These are phyloP conservation scores for Mycena venus DNA, from an alignment of 768 basidiomycete species.

Conservation along the genomic window DNA sequence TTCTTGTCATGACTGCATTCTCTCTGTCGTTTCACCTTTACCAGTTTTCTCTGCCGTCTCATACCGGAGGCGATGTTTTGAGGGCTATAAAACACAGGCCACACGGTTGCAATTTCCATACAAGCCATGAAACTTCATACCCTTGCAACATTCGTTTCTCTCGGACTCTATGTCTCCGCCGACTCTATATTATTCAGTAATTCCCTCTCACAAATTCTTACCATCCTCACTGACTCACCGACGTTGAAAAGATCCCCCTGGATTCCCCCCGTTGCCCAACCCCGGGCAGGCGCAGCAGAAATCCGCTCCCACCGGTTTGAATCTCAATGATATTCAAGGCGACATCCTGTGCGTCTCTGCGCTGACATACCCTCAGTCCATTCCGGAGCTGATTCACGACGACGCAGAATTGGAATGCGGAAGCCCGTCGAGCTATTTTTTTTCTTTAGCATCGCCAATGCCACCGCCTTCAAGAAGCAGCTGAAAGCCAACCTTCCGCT, in stretches of 20 bases:
- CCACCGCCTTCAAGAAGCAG: background rate
- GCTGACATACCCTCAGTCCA: background rate
- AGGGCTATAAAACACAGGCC: background rate
- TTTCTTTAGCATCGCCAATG: constrained; percentile 18
- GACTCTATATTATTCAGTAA: background rate
- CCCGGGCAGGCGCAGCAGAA: background rate
- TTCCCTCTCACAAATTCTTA: background rate
- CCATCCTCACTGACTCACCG: background rate
- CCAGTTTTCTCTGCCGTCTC: background rate
- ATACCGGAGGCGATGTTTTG: background rate
- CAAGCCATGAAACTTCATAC: background rate
- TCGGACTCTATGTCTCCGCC: background rate
- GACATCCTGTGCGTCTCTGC: constrained; percentile 38
- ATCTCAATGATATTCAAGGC: constrained; percentile 42
- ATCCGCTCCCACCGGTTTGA: constrained; percentile 20
- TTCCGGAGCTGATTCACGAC: background rate
- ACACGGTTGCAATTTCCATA: background rate
- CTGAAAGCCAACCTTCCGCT: background rate
- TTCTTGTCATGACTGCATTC: background rate
- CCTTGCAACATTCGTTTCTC: background rate
- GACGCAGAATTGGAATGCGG: constrained; percentile 24
- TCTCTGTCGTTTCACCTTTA: too few relatives aligned
- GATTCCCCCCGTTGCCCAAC: constrained; percentile 2
- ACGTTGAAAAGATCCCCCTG: constrained; percentile 11
- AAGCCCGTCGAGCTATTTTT: constrained; percentile 29